These are phyloP conservation scores for Ophiorrhiza pumila DNA, from an alignment of 257 asterid genomes.

Conservation along the genomic window DNA sequence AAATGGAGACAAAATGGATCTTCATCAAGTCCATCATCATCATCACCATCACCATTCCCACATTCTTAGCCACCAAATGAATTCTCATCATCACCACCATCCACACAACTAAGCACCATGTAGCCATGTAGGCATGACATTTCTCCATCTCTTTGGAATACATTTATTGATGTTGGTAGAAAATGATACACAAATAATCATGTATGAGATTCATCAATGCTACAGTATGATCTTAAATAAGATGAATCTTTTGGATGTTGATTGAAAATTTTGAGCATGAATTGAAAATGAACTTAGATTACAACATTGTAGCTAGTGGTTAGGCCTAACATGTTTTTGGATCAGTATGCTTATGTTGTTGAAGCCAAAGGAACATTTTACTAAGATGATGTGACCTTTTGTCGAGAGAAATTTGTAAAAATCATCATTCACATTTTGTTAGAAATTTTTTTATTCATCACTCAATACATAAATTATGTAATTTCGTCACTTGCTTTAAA, in stretches of 20 bases:
- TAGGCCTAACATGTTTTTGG: background rate
- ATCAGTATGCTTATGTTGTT: background rate
- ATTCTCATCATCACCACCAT: slow-evolving; percentile 20
- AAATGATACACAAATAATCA: background rate
- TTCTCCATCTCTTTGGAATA: background rate
- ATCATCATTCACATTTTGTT: too few relatives aligned
- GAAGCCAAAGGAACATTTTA: background rate
- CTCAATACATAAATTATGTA: too few relatives aligned
- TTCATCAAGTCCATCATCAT: slow-evolving; percentile 21
- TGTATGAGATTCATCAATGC: background rate
- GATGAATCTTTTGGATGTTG: background rate
- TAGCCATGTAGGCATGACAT: background rate
- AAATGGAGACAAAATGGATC: slow-evolving; percentile 24
- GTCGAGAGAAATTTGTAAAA: too few relatives aligned
- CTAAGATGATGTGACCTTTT: background rate
- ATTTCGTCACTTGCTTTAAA: too few relatives aligned
- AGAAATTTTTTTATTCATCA: too few relatives aligned
- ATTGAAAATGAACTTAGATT: background rate
- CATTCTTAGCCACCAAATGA: slow-evolving; percentile 15
- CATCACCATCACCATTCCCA: slow-evolving; percentile 22
- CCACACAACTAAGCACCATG: slow-evolving; percentile 5
- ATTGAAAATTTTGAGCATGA: background rate
- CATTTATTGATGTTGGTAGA: background rate
- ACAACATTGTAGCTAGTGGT: background rate
- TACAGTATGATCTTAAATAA: background rate